These are phyloP conservation scores for Phytopythium mirpurense DNA, from an alignment of 352 stramenopile genomes.

Conservation along the genomic window DNA sequence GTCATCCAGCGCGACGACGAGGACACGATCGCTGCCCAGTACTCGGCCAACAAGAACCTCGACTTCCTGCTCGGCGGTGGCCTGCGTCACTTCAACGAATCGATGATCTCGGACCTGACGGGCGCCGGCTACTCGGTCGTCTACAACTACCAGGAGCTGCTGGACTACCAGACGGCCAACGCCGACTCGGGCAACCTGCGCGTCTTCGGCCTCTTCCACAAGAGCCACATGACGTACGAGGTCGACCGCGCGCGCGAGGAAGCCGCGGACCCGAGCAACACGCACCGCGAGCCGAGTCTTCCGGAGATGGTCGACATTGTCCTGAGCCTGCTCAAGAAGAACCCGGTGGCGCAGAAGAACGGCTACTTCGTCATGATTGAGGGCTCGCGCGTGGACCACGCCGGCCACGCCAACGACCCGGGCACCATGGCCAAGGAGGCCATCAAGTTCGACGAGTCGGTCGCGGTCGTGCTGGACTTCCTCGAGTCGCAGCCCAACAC, in stretches of 20 bases:
- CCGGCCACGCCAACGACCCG: constrained; percentile 60
- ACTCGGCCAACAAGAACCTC: constrained; percentile 62
- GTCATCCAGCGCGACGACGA: constrained; percentile 49
- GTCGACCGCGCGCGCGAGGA: constrained; percentile 45
- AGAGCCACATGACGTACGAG: constrained; percentile 66
- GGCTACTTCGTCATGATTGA: constrained; percentile 78
- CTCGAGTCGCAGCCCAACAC: constrained; percentile 44
- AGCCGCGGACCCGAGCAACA: constrained; percentile 24
- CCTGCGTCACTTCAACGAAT: constrained; percentile 43
- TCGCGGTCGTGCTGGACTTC: constrained; percentile 58
- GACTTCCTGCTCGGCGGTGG: constrained; percentile 59
- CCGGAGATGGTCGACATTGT: constrained; percentile 63
- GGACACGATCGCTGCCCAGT: constrained; percentile 50
- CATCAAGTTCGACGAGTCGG: constrained; percentile 63
- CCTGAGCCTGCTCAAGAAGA: constrained; percentile 56
- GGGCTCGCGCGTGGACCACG: constrained; percentile 64
- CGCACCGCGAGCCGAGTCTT: constrained; percentile 43
- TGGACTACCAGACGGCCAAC: constrained; percentile 46
- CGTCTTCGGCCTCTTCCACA: constrained; percentile 55
- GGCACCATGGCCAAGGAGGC: constrained; percentile 64
- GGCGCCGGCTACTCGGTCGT: constrained; percentile 40
- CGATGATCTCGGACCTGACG: constrained; percentile 35
- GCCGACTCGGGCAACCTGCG: constrained; percentile 39
- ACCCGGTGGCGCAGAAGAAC: constrained; percentile 63
- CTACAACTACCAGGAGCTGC: constrained; percentile 47